Conservation (phyloP, 1,284 basidiomycete genomes). For the Boletus mariae region DNA sequence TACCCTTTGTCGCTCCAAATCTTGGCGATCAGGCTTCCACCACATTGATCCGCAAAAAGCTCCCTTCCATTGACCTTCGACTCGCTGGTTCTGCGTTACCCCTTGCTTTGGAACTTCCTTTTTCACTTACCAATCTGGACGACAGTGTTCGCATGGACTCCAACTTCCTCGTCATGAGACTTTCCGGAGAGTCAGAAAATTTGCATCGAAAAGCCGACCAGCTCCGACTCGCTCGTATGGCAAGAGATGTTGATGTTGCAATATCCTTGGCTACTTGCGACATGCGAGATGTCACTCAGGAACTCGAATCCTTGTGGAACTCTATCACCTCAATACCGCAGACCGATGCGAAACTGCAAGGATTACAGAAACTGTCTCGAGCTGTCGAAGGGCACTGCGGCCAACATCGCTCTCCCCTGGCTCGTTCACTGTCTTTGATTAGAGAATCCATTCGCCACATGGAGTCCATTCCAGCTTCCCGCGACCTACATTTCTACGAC, state of each 20-base stretch:
- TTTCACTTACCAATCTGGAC: constrained; percentile 64
- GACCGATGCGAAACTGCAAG: constrained; percentile 26
- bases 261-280: constrained; percentile 36
- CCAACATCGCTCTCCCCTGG: constrained; percentile 38
- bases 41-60: constrained; percentile 35
- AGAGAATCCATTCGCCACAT: constrained; percentile 51
- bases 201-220: constrained; percentile 47
- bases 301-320: constrained; percentile 36
- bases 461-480: constrained; percentile 40
- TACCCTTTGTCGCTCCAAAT: constrained; percentile 47
- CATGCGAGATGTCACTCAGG: constrained; percentile 39
- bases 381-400: constrained; percentile 38
- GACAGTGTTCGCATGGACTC: constrained; percentile 64
- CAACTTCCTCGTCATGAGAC: constrained; percentile 62
- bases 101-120: constrained; percentile 42
- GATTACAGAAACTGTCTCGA: constrained; percentile 36
- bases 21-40: constrained; percentile 16
- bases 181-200: constrained; percentile 52
- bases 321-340: constrained; percentile 30
- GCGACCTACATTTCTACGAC: constrained; percentile 42
- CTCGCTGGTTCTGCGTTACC: constrained; percentile 31
- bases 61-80: constrained; percentile 22
- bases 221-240: constrained; percentile 50
- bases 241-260: constrained; percentile 49
- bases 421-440: constrained; percentile 48